These are phyloP conservation scores for Clarireedia paspali DNA, from an alignment of 2,329 filamentous ascomycete genomes.

Conservation along the genomic window DNA sequence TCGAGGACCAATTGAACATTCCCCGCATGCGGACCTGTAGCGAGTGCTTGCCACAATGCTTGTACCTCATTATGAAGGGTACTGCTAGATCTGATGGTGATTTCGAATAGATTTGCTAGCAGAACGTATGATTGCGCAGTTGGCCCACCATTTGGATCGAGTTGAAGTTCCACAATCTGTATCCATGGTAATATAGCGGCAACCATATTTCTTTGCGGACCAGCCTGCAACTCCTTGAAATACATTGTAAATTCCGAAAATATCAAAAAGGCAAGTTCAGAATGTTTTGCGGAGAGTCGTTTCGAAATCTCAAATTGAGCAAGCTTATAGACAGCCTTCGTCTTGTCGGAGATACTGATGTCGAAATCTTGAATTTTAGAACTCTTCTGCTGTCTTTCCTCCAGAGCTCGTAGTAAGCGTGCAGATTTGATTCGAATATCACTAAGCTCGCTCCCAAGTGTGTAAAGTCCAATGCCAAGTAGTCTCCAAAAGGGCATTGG, in stretches of 20 bases:
- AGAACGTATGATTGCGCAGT: constrained; percentile 91
- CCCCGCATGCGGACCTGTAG: constrained; percentile 83
- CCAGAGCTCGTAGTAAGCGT: constrained; percentile 69
- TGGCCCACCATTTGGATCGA: constrained; percentile 86
- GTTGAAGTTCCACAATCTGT: constrained; percentile 82
- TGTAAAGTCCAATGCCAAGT: constrained; percentile 81
- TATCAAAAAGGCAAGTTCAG: constrained; percentile 82
- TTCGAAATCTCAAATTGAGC: constrained; percentile 97
- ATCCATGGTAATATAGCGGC: constrained; percentile 95
- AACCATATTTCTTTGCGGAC: constrained; percentile 86
- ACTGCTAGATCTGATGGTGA: constrained; percentile 86
- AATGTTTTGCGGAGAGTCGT: constrained; percentile 77
- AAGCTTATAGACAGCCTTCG: constrained; percentile 93
- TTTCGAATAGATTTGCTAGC: constrained; percentile 88
- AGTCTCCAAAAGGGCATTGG: constrained; percentile 85
- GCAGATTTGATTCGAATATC: constrained; percentile 85
- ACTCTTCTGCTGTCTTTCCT: constrained; percentile 73
- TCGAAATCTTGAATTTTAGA: constrained; percentile 96
- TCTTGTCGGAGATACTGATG: constrained; percentile 97
- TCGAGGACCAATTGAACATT: constrained; percentile 93
- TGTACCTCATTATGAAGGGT: constrained; percentile 94
- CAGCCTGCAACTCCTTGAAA: constrained; percentile 78
- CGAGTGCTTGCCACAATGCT: constrained; percentile 92
- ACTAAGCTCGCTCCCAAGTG: constrained; percentile 83
- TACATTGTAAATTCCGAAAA: constrained; percentile 94